Base-by-base conservation (phyloP, 495 filamentous ascomycete species). In the Neurospora sp. region DNA sequence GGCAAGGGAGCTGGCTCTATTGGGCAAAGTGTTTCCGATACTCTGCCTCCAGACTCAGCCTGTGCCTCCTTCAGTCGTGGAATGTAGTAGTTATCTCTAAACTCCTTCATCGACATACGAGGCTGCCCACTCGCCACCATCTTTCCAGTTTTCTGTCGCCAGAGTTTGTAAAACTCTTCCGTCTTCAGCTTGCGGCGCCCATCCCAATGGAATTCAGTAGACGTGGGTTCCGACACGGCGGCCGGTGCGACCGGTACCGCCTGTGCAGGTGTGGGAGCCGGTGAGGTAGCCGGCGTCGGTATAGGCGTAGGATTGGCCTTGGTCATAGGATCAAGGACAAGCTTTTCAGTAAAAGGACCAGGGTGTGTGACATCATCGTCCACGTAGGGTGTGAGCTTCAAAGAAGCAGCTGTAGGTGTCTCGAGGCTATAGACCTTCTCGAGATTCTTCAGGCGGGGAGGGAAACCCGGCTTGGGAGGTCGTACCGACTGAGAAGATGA, bases 331-430 rank as follows among this genome's bases (percentile, higher is more conserved):
- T 44, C 75, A 6, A 74, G 75, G 37, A 74, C 39, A 12, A 81
- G 74, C 77, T 72, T 74, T 66, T 81, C 78, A 1, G 77, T 74
- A 31, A 72, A 81, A 5, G 79, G 75, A 5, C 77, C 78, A 2
- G 79, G 79, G 23, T 77, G 76, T 10, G 73, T 14, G 6, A 76
- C 40, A 23, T 78, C 75, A 20, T 80, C 79, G 4, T 69, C 31
- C 40, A 77, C 76, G 62, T 81, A 81, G 0, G 79, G 78, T 1
- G 75, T 73, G 20, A 80, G 74, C 3, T 66, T 66, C 27, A 81
- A 48, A 2, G 69, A 62, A 38, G 71, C 62, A 40, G 70, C 78
- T 20, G 75, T 78, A 4, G 78, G 79, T 1, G 75, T 75, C 5
- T 71, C 62, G 4, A 35, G 7, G 11, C 69, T 44, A 74, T 80